Evolutionary conservation across 371 early-diverging fungal genomes (phyloP).

Genomic region (Syncephalis plumigaleata): DNA sequence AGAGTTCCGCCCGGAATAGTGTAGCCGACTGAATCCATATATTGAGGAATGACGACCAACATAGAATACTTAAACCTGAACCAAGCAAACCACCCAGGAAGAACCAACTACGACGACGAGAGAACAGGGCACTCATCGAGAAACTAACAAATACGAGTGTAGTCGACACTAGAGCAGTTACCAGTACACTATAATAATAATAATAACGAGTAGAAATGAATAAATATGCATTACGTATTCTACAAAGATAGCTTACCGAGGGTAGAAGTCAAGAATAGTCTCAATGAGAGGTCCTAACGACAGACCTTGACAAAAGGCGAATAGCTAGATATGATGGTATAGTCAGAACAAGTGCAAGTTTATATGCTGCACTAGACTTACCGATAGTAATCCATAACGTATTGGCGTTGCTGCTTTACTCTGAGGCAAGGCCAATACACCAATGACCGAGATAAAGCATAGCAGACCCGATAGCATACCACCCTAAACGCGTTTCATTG

Average conservation of each 20-base stretch:
- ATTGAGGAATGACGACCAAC: constrained; percentile 13
- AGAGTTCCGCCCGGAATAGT: constrained; percentile 15
- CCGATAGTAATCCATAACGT: not conserved
- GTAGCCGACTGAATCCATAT: constrained; percentile 12
- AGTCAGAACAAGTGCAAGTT: not conserved
- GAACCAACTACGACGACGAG: constrained; percentile 10
- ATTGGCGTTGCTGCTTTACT: not conserved
- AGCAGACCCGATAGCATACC: not conserved
- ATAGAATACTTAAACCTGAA: constrained; percentile 9
- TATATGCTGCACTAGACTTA: not conserved
- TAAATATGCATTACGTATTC: not conserved
- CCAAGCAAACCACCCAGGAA: constrained; percentile 18
- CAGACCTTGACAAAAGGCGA: constrained; percentile 2
- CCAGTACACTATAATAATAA: not conserved
- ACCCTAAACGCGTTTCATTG: not conserved
- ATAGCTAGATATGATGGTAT: not conserved
- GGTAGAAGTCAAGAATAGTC: not conserved
- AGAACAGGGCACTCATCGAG: constrained; percentile 13
- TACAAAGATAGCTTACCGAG: constrained; percentile 5
- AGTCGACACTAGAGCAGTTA: constrained; percentile 11
- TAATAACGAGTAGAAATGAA: not conserved
- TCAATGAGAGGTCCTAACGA: not conserved
- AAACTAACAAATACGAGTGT: constrained; percentile 17
- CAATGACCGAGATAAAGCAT: not conserved
- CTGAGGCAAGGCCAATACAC: not conserved